Base-by-base conservation (phyloP, 2,329 filamentous ascomycete species). In the Sporothrix luriei region DNA sequence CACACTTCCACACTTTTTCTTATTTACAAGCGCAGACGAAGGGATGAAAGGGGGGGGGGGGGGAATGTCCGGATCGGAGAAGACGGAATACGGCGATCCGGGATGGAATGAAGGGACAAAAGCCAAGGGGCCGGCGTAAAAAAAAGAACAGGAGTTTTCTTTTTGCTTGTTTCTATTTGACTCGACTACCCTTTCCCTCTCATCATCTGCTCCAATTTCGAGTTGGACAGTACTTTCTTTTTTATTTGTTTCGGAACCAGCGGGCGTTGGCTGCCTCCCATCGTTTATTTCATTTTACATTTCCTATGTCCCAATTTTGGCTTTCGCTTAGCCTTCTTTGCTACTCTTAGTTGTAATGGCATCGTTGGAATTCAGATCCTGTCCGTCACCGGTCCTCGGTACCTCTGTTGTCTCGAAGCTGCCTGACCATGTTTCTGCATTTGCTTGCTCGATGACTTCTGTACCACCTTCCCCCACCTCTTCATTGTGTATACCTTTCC, bases 241-340 rank as follows among this genome's bases (percentile, higher is more conserved):
- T 46, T 40, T n/a, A n/a, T n/a, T n/a, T n/a, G n/a, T 62, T 61
- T 46, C 33, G 33, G 52, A 68, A 24, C 33, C 64, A 55, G 65
- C 65, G 33, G 52, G 65, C 52, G 51, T 67, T 67, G 55, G 65
- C 65, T 55, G 65, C 54, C 54, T 68, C 68, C 16, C 38, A 26
- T 61, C n/a, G n/a, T 59, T 46, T 59, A 51, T 14, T 40, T 49
- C 16, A 16, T 59, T 19, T 55, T 40, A 48, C 19, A 13, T 65
- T 13, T 48, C 21, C n/a, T 57, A 19, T 19, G 26, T 38, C 26
- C n/a, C 16, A 29, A 49, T 16, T 49, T 65, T 38, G 9, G 16
- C 46, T 11, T 19, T 65, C 21, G 26, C 16, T 19, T 49, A 14
- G 9, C 55, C 24, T 33, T 51, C 9, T 21, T 2, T 40, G 21